phyloP scores from a whole-genome alignment of 371 early-diverging fungal genomes.

The Mucor racemosus region DNA sequence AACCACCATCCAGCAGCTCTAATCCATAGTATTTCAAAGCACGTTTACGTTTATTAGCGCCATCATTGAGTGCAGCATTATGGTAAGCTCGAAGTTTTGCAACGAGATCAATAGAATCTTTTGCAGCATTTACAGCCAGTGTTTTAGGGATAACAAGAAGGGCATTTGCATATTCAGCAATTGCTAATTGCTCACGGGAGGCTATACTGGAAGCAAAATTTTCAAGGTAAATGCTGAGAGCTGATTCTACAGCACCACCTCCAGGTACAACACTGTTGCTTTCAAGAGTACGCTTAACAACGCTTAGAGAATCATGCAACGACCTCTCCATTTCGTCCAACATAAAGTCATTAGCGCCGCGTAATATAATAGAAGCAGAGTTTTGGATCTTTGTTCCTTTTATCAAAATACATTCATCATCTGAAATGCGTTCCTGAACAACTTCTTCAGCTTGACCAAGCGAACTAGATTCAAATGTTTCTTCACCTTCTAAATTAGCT shows the following conservation, averaged over 20 bases:
- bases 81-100: slow-evolving; percentile 96
- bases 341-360: slow-evolving; percentile 99
- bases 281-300: slow-evolving; percentile 98
- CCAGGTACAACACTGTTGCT: slow-evolving; percentile 98
- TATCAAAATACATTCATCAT: slow-evolving; percentile 97
- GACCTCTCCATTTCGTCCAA: slow-evolving; percentile 99
- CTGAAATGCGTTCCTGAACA: slow-evolving; percentile 94
- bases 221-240: slow-evolving; percentile 97
- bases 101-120: slow-evolving; percentile 96
- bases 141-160: slow-evolving; percentile 98
- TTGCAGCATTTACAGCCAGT: slow-evolving; percentile 98
- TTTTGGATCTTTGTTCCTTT: slow-evolving; percentile 93
- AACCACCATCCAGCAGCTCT: slow-evolving; percentile 93
- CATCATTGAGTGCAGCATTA: slow-evolving; percentile 76
- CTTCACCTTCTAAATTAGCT: slow-evolving; percentile 97
- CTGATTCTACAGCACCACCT: slow-evolving; percentile 99
- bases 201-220: slow-evolving; percentile 92
- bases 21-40: slow-evolving; percentile 90
- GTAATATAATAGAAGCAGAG: slow-evolving; percentile 92
- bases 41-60: slow-evolving; percentile 70
- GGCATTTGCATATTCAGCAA: slow-evolving; percentile 98
- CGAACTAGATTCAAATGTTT: slow-evolving; percentile 89
- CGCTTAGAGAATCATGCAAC: slow-evolving; percentile 97
- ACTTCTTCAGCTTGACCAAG: slow-evolving; percentile 97
- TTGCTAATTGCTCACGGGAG: slow-evolving; percentile 94